Conservation (phyloP, 768 basidiomycete genomes). For the Boletus coccyginus region DNA sequence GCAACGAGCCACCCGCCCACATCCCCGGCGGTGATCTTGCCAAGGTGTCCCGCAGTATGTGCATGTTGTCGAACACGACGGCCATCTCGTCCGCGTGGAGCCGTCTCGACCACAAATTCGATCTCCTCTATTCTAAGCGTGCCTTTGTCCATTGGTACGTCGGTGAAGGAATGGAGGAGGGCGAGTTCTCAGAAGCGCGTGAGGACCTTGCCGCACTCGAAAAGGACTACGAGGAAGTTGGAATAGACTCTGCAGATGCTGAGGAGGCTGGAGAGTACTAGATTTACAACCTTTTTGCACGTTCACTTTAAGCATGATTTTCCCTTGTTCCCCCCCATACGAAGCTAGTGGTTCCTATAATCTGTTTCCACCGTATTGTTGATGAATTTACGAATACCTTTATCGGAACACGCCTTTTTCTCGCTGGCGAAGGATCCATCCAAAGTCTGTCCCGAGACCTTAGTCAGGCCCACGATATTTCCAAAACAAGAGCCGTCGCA, state of each 20-base stretch:
- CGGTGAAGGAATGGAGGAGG: conserved; percentile 82
- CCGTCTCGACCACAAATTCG: conserved; percentile 75
- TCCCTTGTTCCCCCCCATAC: conserved; percentile 22
- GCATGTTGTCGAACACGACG: conserved; percentile 77
- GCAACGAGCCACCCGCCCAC: conserved; percentile 73
- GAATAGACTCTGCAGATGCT: conserved; percentile 48
- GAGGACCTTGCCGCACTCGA: conserved; percentile 99
- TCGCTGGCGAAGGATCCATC: not conserved
- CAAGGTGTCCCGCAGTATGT: conserved; percentile 70
- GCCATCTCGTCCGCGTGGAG: conserved; percentile 75
- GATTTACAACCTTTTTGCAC: conserved; percentile 1
- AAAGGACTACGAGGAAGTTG: conserved; percentile 92
- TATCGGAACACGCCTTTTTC: conserved; percentile 18
- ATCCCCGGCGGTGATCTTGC: conserved; percentile 77
- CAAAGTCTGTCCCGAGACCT: not conserved
- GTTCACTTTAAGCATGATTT: conserved; percentile 19
- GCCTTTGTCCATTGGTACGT: conserved; percentile 62
- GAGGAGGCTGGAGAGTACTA: conserved; percentile 53
- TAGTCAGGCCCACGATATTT: conserved; percentile 16
- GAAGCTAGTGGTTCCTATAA: conserved; percentile 31
- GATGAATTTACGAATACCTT: conserved; percentile 37
- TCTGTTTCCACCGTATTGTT: conserved; percentile 22
- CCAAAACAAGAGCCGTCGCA: conserved; percentile 20
- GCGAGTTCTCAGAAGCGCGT: conserved; percentile 98
- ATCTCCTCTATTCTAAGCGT: conserved; percentile 71